phyloP scores from a whole-genome alignment of 1,284 basidiomycete genomes.

The Exobasidium cylindrosporum region DNA sequence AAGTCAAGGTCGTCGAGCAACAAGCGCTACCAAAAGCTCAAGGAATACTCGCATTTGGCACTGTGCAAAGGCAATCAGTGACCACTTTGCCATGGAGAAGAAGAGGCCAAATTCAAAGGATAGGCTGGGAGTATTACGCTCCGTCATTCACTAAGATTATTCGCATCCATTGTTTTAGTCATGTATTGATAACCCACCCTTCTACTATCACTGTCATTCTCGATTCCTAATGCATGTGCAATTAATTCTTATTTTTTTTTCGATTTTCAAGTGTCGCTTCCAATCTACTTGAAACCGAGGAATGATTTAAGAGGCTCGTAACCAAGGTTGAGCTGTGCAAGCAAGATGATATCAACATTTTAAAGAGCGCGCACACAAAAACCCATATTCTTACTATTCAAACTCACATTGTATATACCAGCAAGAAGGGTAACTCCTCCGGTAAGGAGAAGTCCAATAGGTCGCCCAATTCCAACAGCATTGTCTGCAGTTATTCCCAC shows the following conservation, averaged over 20 bases:
- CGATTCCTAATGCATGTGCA: no score
- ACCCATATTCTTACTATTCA: neutral
- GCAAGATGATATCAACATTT: neutral
- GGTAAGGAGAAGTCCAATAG: slow-evolving; percentile 38
- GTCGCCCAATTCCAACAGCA: slow-evolving; percentile 24
- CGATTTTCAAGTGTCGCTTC: neutral
- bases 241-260: no score
- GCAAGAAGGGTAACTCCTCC: slow-evolving; percentile 36
- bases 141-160: neutral
- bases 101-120: neutral
- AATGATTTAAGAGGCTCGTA: slow-evolving; percentile 54
- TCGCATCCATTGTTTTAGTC: no score
- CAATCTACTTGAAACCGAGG: slow-evolving; percentile 47
- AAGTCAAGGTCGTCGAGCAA: neutral
- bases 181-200: no score
- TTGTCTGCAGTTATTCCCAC: slow-evolving; percentile 29
- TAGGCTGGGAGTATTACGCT: neutral
- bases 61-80: neutral
- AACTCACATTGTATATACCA: slow-evolving; percentile 52
- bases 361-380: neutral
- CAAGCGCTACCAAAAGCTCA: neutral
- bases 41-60: neutral
- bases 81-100: neutral
- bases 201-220: no score
- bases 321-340: slow-evolving; percentile 43